phyloP scores from a whole-genome alignment of 345 rosid genomes.

The Bruguiera sexangula region DNA sequence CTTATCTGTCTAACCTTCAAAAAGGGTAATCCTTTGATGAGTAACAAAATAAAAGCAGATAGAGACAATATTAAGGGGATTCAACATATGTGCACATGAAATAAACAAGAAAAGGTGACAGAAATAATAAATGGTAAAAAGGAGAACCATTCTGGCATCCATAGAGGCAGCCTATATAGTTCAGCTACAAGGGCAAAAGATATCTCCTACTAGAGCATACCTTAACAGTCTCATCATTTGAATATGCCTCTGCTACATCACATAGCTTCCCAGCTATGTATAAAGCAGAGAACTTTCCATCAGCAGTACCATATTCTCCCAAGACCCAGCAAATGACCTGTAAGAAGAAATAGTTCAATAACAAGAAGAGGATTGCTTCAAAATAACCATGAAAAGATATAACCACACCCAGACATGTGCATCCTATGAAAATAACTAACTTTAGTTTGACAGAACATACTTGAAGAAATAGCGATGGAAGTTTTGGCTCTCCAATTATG shows the following conservation, averaged over 20 bases:
- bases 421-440: conserved; percentile 4
- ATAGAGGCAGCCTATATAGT: too few relatives aligned
- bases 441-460: conserved; percentile 33
- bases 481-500: conserved; percentile 89
- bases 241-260: conserved; percentile 93
- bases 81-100: background rate
- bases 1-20: background rate
- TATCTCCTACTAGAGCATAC: conserved; percentile 29
- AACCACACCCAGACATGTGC: background rate
- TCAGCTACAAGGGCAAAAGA: background rate
- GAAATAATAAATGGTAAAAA: background rate
- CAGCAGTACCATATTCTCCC: conserved; percentile 94
- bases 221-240: conserved; percentile 92
- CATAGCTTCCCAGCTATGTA: conserved; percentile 86
- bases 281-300: conserved; percentile 77
- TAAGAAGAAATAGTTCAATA: conserved; percentile 22
- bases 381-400: background rate
- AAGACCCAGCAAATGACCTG: conserved; percentile 97
- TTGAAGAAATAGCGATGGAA: conserved; percentile 93
- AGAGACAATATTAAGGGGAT: background rate
- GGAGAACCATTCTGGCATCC: background rate
- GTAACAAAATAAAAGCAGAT: background rate
- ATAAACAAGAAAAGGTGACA: background rate
- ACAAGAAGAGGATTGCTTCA: background rate
- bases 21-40: background rate